These are phyloP conservation scores for Trichoderma atroviride DNA, from an alignment of 2,329 filamentous ascomycete species.

Conservation along the genomic window DNA sequence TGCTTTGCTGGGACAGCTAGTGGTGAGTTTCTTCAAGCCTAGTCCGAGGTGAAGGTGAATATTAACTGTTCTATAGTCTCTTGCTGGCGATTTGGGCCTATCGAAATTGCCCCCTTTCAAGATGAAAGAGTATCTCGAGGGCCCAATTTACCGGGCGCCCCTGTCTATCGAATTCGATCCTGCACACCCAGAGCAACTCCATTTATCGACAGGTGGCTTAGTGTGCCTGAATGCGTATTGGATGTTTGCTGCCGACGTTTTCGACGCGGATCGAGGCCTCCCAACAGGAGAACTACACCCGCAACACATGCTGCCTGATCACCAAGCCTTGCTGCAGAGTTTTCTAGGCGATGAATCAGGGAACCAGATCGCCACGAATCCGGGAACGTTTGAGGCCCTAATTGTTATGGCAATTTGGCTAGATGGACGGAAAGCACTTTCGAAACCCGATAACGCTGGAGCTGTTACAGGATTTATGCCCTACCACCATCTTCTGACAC, in stretches of 20 bases:
- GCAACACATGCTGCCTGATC: slow-evolving; percentile 62
- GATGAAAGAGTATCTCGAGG: slow-evolving; percentile 49
- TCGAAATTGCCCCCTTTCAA: slow-evolving; percentile 49
- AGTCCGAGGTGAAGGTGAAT: not conserved
- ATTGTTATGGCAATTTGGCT: slow-evolving; percentile 63
- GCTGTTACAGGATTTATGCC: slow-evolving; percentile 55
- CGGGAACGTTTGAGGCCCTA: slow-evolving; percentile 61
- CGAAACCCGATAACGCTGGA: slow-evolving; percentile 35
- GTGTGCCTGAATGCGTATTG: slow-evolving; percentile 64
- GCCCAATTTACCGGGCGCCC: slow-evolving; percentile 48
- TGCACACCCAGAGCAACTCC: slow-evolving; percentile 53
- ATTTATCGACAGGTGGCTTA: slow-evolving; percentile 61
- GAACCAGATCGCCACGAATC: slow-evolving; percentile 50
- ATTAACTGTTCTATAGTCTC: slow-evolving; percentile 48
- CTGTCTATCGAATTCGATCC: slow-evolving; percentile 51
- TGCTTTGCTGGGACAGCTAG: slow-evolving; percentile 71
- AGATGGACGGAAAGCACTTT: slow-evolving; percentile 52
- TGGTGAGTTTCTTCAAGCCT: slow-evolving; percentile 48
- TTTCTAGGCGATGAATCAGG: slow-evolving; percentile 58
- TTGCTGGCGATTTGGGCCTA: slow-evolving; percentile 65
- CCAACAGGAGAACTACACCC: slow-evolving; percentile 63
- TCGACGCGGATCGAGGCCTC: slow-evolving; percentile 56
- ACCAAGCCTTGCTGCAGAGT: slow-evolving; percentile 55
- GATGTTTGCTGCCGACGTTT: slow-evolving; percentile 64
- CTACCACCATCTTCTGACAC: slow-evolving; percentile 62